These are phyloP conservation scores for Chrysanthemum lavandulifolium DNA, from an alignment of 129 eudicot genomes.

Conservation along the genomic window DNA sequence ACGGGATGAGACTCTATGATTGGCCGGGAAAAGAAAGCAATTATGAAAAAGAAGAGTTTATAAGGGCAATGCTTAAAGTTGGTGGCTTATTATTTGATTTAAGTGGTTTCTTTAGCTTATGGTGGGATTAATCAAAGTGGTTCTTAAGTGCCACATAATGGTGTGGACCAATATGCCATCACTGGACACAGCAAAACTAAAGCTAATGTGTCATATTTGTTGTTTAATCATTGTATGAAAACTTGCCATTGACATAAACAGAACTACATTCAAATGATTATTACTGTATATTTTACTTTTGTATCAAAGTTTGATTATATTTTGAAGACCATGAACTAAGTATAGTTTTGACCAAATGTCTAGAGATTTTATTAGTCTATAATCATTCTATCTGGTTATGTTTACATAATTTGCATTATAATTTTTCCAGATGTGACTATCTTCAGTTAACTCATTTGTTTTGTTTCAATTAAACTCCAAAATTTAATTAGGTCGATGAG, in stretches of 20 bases:
- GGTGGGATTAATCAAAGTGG: constrained; percentile 15
- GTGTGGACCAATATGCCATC: constrained; percentile 30
- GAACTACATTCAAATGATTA: too few species aligned
- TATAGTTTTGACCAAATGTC: neutral
- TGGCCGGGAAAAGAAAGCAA: neutral
- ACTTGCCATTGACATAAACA: neutral
- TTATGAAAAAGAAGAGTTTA: constrained; percentile 1
- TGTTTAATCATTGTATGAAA: neutral
- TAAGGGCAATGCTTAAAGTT: neutral
- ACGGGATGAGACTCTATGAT: constrained; percentile 5
- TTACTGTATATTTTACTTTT: too few species aligned
- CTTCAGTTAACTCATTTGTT: too few species aligned
- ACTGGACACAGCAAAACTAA: neutral
- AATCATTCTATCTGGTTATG: too few species aligned
- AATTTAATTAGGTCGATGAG: too few species aligned
- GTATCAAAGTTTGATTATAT: too few species aligned
- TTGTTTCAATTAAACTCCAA: too few species aligned
- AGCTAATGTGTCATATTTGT: constrained; percentile 7
- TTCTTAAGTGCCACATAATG: constrained; percentile 22
- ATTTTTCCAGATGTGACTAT: too few species aligned
- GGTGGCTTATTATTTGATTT: neutral
- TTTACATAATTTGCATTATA: too few species aligned
- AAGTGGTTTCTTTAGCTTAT: constrained; percentile 11
- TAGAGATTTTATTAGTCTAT: neutral
- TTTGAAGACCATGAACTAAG: neutral